These are phyloP conservation scores for Beauveria brongniartii DNA, from an alignment of 2,329 filamentous ascomycete genomes.

Conservation along the genomic window DNA sequence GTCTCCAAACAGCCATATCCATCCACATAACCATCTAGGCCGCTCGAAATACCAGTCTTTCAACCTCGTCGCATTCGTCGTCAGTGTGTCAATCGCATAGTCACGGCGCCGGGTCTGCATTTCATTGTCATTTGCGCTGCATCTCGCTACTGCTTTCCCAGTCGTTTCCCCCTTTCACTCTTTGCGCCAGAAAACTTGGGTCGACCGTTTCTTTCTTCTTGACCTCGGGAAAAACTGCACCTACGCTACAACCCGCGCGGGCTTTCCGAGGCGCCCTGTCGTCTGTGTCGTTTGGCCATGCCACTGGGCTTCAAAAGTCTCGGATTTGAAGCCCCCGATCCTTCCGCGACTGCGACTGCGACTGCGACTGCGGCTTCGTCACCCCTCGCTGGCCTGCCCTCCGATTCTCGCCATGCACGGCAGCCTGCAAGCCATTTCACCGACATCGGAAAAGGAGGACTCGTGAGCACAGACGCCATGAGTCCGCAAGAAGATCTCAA, in stretches of 20 bases:
- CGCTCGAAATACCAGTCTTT: not conserved
- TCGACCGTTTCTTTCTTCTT: not conserved
- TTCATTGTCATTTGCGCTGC: not conserved
- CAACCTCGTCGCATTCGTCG: not conserved
- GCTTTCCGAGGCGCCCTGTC: not conserved
- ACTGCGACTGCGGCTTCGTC: not conserved
- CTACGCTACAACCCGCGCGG: not conserved
- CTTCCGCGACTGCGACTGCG: conserved; percentile 11
- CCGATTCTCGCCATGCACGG: conserved; percentile 26
- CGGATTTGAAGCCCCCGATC: conserved; percentile 10
- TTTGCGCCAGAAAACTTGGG: conserved; percentile 1
- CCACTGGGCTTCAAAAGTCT: conserved; percentile 11
- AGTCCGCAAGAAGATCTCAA: conserved; percentile 27
- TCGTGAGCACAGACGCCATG: conserved; percentile 25
- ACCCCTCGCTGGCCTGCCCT: conserved; percentile 1
- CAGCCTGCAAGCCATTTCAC: conserved; percentile 19
- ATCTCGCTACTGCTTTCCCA: not conserved
- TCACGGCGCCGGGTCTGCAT: not conserved
- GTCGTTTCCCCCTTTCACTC: not conserved
- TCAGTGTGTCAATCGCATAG: not conserved
- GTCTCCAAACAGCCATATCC: conserved; percentile 1
- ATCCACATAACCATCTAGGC: not conserved
- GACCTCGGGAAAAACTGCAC: not conserved
- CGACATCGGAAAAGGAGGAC: conserved; percentile 19
- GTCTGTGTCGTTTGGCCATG: conserved; percentile 1